These are phyloP conservation scores for Cucurbita argyrosperma DNA, from an alignment of 306 rosid species.

Conservation along the genomic window DNA sequence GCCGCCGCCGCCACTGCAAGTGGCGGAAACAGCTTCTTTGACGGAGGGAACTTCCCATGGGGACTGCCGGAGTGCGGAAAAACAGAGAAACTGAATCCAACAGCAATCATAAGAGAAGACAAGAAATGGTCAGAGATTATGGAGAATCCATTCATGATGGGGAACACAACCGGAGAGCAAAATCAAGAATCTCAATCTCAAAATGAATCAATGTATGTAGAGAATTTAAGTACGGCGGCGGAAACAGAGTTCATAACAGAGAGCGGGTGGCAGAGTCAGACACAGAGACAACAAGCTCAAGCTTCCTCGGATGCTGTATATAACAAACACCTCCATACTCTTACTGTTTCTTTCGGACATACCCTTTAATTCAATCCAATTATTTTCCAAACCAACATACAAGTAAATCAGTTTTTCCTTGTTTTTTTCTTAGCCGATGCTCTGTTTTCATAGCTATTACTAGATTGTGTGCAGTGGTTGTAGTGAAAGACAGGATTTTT, in stretches of 20 bases:
- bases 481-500: not conserved
- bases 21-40: not conserved
- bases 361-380: conserved; percentile 27
- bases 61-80: conserved; percentile 8
- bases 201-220: conserved; percentile 12
- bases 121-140: conserved; percentile 69
- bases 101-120: conserved; percentile 17
- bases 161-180: conserved; percentile 11
- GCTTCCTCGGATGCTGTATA: conserved; percentile 24
- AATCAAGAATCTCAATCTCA: conserved; percentile 11
- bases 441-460: not conserved
- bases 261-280: conserved; percentile 23
- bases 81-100: conserved; percentile 9
- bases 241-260: conserved; percentile 13
- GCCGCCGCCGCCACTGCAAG: not conserved
- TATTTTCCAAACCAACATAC: not conserved
- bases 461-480: not conserved
- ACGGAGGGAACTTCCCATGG: conserved; percentile 28
- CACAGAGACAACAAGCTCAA: not conserved
- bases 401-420: not conserved
- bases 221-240: not conserved
- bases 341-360: conserved; percentile 67
- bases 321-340: conserved; percentile 63
- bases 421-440: not conserved
- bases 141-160: conserved; percentile 35